Conservation (phyloP, 176 grass and related monocot species). For the Eremochloa ophiuroides region DNA sequence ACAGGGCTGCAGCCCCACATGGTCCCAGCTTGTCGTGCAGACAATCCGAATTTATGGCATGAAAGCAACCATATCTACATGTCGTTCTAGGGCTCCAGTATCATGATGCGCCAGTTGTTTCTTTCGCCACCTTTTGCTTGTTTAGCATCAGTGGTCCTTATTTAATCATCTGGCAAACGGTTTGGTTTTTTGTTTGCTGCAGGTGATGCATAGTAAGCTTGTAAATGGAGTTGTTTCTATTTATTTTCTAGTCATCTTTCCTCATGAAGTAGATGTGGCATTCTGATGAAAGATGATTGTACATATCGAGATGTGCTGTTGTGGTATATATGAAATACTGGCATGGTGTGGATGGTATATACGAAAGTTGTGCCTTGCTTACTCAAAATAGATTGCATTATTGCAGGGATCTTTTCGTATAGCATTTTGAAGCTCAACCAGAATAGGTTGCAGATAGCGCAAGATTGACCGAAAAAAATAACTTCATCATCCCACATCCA, state of each 20-base stretch:
- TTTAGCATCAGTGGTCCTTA: conserved; percentile 17
- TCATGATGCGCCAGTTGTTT: not conserved
- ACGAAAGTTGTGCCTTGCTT: not conserved
- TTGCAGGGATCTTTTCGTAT: not conserved
- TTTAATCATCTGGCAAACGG: conserved; percentile 36
- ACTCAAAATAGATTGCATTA: not conserved
- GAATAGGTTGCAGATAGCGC: not conserved
- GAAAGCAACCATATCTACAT: conserved; percentile 23
- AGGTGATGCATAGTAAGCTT: conserved; percentile 63
- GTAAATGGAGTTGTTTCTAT: conserved; percentile 52
- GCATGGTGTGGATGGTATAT: not conserved
- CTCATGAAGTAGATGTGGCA: conserved; percentile 31
- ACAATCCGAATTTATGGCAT: conserved; percentile 10
- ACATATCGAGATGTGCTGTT: conserved; percentile 28
- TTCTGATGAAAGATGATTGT: conserved; percentile 50
- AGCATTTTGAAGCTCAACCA: not conserved
- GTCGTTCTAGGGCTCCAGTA: conserved; percentile 13
- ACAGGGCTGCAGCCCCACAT: not conserved
- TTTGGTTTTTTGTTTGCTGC: conserved; percentile 56
- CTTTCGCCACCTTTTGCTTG: not conserved
- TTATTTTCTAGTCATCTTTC: conserved; percentile 22
- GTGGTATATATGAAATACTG: conserved; percentile 22
- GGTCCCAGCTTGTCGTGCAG: not conserved
- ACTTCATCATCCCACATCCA: not conserved
- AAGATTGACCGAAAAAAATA: not conserved